A percentile compares a stretch with the other conserved stretches of the same genome.
phyloP scores from a whole-genome alignment of 106 monocot species.

The Triglochin maritima region DNA sequence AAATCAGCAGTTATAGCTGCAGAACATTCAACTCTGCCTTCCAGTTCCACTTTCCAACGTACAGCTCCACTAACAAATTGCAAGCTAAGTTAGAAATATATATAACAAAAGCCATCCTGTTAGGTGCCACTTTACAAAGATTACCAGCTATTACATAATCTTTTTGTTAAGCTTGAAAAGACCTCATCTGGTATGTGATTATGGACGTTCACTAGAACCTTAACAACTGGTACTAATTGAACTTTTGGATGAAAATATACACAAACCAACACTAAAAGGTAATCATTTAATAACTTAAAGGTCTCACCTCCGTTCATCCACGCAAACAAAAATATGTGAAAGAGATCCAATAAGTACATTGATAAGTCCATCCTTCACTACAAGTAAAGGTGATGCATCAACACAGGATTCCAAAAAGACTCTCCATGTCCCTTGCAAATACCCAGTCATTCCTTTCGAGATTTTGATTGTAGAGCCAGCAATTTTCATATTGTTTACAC shows the following conservation, averaged over 20 bases:
- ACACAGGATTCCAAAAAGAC: constrained; percentile 75
- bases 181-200: too few species aligned
- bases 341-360: constrained; percentile 77
- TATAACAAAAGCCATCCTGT: background rate
- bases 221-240: too few species aligned
- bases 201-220: too few species aligned
- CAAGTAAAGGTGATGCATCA: constrained; percentile 86
- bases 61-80: constrained; percentile 41
- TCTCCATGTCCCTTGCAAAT: constrained; percentile 53
- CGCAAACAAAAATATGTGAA: constrained; percentile 59
- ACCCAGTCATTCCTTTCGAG: constrained; percentile 20
- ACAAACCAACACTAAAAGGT: too few species aligned
- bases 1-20: constrained; percentile 79
- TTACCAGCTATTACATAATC: too few species aligned
- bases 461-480: constrained; percentile 13
- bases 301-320: constrained; percentile 54
- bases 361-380: constrained; percentile 41
- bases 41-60: constrained; percentile 65
- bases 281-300: too few species aligned
- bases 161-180: too few species aligned
- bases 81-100: constrained; percentile 4
- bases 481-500: constrained; percentile 5
- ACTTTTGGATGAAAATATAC: too few species aligned
- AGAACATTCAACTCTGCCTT: constrained; percentile 86
- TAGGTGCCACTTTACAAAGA: background rate